Evolutionary conservation across 768 basidiomycete genomes (phyloP), one percentile per base, ranked within the genome.

Genomic region (Leucosporidium yakuticum): DNA sequence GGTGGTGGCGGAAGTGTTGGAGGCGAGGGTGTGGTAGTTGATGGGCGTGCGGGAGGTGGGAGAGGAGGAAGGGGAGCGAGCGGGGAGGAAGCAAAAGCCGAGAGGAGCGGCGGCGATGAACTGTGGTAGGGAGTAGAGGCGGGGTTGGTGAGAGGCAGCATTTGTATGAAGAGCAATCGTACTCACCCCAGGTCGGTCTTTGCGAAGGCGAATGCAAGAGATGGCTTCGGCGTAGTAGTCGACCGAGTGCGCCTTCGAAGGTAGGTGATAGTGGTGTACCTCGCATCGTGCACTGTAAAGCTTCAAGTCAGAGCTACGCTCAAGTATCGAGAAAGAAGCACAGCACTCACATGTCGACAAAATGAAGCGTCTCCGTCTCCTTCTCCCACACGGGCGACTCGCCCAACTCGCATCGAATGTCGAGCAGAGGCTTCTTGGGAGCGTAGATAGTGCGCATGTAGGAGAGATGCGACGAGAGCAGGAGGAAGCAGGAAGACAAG

Each of bases 321-420:
- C 39, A 44, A 12, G 11, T 3, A 15, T 15, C 3, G 39, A 44
- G 14, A 36, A 2, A 44, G 39, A 44, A 8, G 39, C 11, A 15
- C 11, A 44, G 39, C 11, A 8, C 39, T 44, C 39, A 44, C 39
- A 64, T 64, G 47, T 64, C 63, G 27, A 64, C 21, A 23, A 57
- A 64, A 32, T 64, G 63, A 4, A 64, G 31, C 31, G 56, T 58
- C 31, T 58, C 56, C 7, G 39, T 64, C 7, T 48, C 63, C 12
- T 50, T 21, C 29, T 64, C 48, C 23, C 58, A 64, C 23, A 64
- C 47, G 9, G 63, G 63, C 63, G 55, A 56, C 34, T 64, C 63
- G 21, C 63, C 63, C 7, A 64, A 48, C 39, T 49, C 48, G 48
- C 63, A 58, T 23, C 63, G 55, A n/a, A 64, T 48, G 48, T 64